phyloP scores from a whole-genome alignment of 1,284 basidiomycete genomes.

The Paramarasmius palmivorus region DNA sequence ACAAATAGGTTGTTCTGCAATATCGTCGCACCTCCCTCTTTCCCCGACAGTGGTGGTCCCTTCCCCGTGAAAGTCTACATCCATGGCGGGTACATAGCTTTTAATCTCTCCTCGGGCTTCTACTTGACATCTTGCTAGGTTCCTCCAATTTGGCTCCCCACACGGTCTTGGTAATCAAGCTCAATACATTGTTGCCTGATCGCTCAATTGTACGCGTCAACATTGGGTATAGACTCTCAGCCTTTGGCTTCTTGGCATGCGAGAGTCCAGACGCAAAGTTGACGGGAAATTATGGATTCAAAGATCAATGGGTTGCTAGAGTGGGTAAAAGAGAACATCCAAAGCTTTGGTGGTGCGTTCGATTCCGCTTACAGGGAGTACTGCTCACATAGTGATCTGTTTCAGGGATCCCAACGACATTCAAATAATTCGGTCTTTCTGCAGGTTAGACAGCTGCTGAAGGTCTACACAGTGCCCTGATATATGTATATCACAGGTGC shows the following conservation, averaged over 20 bases:
- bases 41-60: slow-evolving; percentile 39
- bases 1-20: slow-evolving; percentile 62
- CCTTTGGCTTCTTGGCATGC: slow-evolving; percentile 72
- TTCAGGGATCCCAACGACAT: slow-evolving; percentile 59
- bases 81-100: slow-evolving; percentile 59
- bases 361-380: not conserved
- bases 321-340: slow-evolving; percentile 64
- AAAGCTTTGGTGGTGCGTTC: slow-evolving; percentile 54
- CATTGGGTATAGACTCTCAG: slow-evolving; percentile 70
- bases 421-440: slow-evolving; percentile 65
- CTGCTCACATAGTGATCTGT: not conserved
- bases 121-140: slow-evolving; percentile 40
- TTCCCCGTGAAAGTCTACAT: slow-evolving; percentile 75
- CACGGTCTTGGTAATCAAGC: slow-evolving; percentile 59
- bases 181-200: slow-evolving; percentile 62
- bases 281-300: slow-evolving; percentile 77
- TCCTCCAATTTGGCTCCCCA: slow-evolving; percentile 79
- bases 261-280: slow-evolving; percentile 49
- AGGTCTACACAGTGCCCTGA: not conserved
- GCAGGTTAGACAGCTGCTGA: slow-evolving; percentile 46
- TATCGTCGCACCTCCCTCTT: slow-evolving; percentile 63
- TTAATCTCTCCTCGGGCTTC: not conserved
- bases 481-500: slow-evolving; percentile 43
- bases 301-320: slow-evolving; percentile 73
- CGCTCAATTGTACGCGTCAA: slow-evolving; percentile 72